Evolutionary conservation across 2,329 filamentous ascomycete genomes (phyloP).

Genomic region (Penicillium sp.): DNA sequence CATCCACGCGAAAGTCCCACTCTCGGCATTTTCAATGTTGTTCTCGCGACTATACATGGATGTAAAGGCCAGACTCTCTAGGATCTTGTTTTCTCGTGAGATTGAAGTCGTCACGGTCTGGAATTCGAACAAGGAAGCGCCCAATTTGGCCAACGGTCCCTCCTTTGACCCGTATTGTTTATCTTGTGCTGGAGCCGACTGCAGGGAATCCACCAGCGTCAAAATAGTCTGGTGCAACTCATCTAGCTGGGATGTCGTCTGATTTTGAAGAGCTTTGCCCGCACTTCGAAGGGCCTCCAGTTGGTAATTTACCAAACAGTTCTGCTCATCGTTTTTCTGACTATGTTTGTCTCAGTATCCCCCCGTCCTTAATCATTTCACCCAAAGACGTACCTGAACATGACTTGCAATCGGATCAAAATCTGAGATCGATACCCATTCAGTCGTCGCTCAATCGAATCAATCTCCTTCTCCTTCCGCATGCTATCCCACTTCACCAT

Average conservation of each 20-base stretch:
- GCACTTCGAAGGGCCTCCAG: neutral
- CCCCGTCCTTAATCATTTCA: neutral
- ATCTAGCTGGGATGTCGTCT: neutral
- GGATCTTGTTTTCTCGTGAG: no score
- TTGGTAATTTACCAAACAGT: neutral
- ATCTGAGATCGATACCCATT: conserved; percentile 14
- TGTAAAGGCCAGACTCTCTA: no score
- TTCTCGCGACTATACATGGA: no score
- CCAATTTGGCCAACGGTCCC: neutral
- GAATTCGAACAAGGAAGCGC: no score
- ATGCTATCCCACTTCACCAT: conserved; percentile 15
- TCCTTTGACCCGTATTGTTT: neutral
- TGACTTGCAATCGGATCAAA: conserved; percentile 15
- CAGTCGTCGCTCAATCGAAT: conserved; percentile 11
- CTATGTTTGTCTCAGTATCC: neutral
- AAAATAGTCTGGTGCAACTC: neutral
- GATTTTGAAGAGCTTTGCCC: neutral
- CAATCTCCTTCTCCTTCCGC: conserved; percentile 19
- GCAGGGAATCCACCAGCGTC: neutral
- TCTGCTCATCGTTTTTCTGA: neutral
- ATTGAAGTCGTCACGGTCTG: no score
- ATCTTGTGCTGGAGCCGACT: no score
- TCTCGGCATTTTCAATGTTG: no score
- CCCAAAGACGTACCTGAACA: conserved; percentile 7
- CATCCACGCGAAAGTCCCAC: no score